phyloP scores from a whole-genome alignment of 148 eudicot genomes.

The Chenopodium suecicum region DNA sequence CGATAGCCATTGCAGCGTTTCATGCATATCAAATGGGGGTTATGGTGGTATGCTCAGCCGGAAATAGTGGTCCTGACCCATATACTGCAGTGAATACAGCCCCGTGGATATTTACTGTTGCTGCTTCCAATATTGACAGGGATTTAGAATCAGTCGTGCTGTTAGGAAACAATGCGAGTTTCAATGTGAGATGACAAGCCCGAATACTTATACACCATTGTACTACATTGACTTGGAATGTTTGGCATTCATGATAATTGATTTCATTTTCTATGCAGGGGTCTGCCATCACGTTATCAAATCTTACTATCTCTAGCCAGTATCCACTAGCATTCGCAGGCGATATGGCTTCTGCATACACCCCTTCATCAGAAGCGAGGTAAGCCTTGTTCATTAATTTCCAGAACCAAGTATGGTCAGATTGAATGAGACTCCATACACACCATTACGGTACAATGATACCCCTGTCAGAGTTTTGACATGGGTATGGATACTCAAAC shows the following conservation, averaged over 20 bases:
- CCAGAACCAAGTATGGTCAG: background rate
- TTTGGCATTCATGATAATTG: slow-evolving; percentile 6
- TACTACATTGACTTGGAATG: background rate
- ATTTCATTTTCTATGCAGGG: slow-evolving; percentile 39
- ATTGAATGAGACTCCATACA: background rate
- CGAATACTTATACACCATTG: background rate
- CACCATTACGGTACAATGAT: too few species aligned
- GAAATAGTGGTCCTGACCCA: slow-evolving; percentile 63
- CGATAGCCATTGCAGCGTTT: slow-evolving; percentile 63
- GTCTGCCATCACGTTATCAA: slow-evolving; percentile 50
- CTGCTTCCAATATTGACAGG: slow-evolving; percentile 67
- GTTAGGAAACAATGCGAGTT: slow-evolving; percentile 46
- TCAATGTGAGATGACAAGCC: slow-evolving; percentile 33
- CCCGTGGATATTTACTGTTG: slow-evolving; percentile 70
- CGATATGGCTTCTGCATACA: slow-evolving; percentile 44
- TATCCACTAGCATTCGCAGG: slow-evolving; percentile 60
- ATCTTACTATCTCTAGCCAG: slow-evolving; percentile 35
- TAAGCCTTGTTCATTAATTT: background rate
- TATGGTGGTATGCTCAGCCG: slow-evolving; percentile 59
- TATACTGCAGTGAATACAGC: slow-evolving; percentile 58
- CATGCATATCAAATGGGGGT: slow-evolving; percentile 69
- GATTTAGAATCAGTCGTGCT: slow-evolving; percentile 40
- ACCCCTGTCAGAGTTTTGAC: background rate
- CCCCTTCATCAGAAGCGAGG: slow-evolving; percentile 66
- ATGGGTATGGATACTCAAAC: background rate